Evolutionary conservation across 768 basidiomycete genomes (phyloP), one percentile per base, ranked within the genome.

Genomic region (Dioszegia crocea): DNA sequence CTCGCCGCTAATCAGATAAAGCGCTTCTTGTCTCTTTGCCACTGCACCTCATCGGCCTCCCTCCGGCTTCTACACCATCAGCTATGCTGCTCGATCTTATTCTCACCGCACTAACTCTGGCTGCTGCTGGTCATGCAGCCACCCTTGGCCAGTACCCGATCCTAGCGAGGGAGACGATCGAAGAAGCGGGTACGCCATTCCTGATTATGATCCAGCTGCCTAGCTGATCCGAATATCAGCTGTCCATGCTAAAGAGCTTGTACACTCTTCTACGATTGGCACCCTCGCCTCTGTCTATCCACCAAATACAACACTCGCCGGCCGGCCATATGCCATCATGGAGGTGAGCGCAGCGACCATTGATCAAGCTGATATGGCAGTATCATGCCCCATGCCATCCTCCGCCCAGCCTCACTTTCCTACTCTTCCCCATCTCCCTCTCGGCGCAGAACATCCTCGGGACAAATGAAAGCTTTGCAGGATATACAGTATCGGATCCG

Each of bases 371-470:
- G 31, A 31, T 17, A 29, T 11, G 12, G n/a, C 62, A 68, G 66
- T 73, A 66, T 56, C 69, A 76, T 53, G 73, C 75, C 27, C 73
- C 75, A 24, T 76, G 75, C 40, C 64, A 67, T 49, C 49, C 70
- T 2, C 56, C 68, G 6, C 69, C 73, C 6, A 64, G 67, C 9
- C 59, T 76, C 14, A 67, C 71, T 0, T 70, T 76, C 55, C 54
- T 75, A 9, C 61, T 76, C 23, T 49, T 76, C 31, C 75, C 75
- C 4, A 73, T 73, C 47, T 73, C 73, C 4, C 57, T 65, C 2
- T 68, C 68, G 11, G 63, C 66, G 1, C 56, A 58, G 19, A 76
- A 76, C 44, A 73, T 76, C 58, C 56, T 73, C 1, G 48, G 54
- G 19, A 30, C 59, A 19, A 21, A 40, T 19, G 39, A 48, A 9